phyloP scores from a whole-genome alignment of 164 flowering plant species.

The Magnolia changhungtana region DNA sequence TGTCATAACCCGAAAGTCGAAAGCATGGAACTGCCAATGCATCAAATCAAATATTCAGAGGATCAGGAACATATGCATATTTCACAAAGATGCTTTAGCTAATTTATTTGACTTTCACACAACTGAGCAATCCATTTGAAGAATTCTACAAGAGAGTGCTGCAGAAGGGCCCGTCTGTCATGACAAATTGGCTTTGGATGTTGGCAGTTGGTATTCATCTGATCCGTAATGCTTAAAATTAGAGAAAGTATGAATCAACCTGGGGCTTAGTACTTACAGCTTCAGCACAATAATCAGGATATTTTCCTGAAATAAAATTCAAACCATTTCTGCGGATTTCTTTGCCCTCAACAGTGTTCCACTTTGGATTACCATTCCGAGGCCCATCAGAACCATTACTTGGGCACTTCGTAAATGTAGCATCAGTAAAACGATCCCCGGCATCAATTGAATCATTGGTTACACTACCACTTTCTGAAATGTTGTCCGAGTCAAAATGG shows the following conservation, averaged over 20 bases:
- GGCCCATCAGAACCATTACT: conserved; percentile 60
- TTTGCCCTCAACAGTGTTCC: conserved; percentile 43
- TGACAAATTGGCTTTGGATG: too few relatives aligned
- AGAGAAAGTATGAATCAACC: neutral
- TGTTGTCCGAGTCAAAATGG: conserved; percentile 49
- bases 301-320: conserved; percentile 30
- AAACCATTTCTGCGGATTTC: conserved; percentile 49
- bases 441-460: conserved; percentile 62
- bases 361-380: conserved; percentile 41
- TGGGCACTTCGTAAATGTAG: conserved; percentile 40
- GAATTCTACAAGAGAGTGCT: neutral
- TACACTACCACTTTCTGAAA: conserved; percentile 71
- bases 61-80: neutral
- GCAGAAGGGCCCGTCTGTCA: too few relatives aligned
- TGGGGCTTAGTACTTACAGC: conserved; percentile 54
- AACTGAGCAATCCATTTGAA: neutral
- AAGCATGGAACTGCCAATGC: conserved; percentile 76
- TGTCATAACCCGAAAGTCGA: conserved; percentile 84
- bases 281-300: conserved; percentile 36
- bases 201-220: too few relatives aligned
- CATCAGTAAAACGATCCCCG: conserved; percentile 44
- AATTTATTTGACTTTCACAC: neutral
- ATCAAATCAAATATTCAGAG: conserved; percentile 7
- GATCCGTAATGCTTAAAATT: neutral
- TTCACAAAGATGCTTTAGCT: neutral